These are phyloP conservation scores for Breynia disticha DNA, from an alignment of 441 rosid genomes.

Conservation along the genomic window DNA sequence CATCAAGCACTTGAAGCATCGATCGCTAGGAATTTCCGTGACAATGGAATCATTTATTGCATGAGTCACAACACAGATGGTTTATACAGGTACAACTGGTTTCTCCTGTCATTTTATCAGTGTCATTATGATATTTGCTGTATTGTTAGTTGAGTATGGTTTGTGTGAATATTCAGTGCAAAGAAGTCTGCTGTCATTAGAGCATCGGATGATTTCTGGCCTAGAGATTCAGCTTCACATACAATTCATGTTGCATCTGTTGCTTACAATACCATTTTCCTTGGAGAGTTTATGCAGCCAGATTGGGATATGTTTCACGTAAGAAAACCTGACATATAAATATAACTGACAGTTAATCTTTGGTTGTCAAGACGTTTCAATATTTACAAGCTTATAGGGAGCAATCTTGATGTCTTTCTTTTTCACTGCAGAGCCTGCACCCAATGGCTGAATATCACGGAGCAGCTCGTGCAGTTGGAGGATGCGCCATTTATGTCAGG, in stretches of 20 bases:
- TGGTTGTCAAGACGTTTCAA: no score
- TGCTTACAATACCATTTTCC: constrained; percentile 56
- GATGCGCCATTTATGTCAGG: constrained; percentile 62
- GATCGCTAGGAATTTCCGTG: constrained; percentile 40
- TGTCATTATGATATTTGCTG: background rate
- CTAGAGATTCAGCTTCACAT: constrained; percentile 57
- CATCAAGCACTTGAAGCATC: constrained; percentile 67
- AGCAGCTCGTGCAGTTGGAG: constrained; percentile 56
- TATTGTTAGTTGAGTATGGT: background rate
- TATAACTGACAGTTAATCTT: no score
- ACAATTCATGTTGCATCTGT: constrained; percentile 64
- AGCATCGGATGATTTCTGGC: constrained; percentile 73
- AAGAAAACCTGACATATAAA: constrained; percentile 11
- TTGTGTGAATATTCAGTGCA: constrained; percentile 24
- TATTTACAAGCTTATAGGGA: background rate
- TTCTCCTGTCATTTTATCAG: background rate
- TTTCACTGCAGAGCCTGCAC: constrained; percentile 41
- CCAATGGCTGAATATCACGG: constrained; percentile 65
- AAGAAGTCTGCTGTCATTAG: constrained; percentile 44
- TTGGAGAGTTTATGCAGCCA: constrained; percentile 68
- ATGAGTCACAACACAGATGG: constrained; percentile 69
- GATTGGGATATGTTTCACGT: constrained; percentile 79
- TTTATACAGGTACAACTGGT: constrained; percentile 36
- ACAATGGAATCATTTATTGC: constrained; percentile 50
- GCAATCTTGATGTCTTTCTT: constrained; percentile 1